Evolutionary conservation across 352 stramenopile genomes (phyloP).

Genomic region (Phytophthora citrophthora): DNA sequence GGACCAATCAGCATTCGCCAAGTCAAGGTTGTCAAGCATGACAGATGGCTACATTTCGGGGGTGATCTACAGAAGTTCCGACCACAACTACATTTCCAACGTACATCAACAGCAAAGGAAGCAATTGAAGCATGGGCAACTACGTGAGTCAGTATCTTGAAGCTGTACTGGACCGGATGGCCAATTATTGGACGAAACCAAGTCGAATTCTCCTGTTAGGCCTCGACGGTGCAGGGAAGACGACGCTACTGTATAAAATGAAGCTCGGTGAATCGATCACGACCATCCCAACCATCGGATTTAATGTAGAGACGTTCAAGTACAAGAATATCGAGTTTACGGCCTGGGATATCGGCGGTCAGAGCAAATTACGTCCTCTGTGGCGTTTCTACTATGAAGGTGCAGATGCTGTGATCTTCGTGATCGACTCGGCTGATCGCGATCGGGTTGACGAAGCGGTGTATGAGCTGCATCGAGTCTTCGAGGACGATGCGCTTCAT

Average conservation of each 20-base stretch:
- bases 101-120: neutral
- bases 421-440: constrained; percentile 72
- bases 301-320: constrained; percentile 79
- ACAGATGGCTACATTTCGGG: constrained; percentile 22
- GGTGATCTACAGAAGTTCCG: constrained; percentile 4
- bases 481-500: constrained; percentile 46
- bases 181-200: constrained; percentile 45
- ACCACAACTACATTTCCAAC: constrained; percentile 18
- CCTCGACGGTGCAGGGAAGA: constrained; percentile 95
- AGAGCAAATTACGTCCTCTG: constrained; percentile 70
- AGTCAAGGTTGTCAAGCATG: constrained; percentile 29
- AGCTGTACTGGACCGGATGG: constrained; percentile 33
- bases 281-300: constrained; percentile 80
- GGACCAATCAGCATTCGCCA: constrained; percentile 32
- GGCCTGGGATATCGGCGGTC: constrained; percentile 82
- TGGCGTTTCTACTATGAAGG: constrained; percentile 80
- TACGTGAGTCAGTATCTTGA: constrained; percentile 38
- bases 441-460: constrained; percentile 55
- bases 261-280: constrained; percentile 70
- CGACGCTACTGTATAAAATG: constrained; percentile 93
- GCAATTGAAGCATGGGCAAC: constrained; percentile 39
- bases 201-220: constrained; percentile 85
- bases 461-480: constrained; percentile 45
- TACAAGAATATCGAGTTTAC: constrained; percentile 80
- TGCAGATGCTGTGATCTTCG: constrained; percentile 83